Conservation (phyloP, 495 filamentous ascomycete genomes). For the Daldinia bambusicola region DNA sequence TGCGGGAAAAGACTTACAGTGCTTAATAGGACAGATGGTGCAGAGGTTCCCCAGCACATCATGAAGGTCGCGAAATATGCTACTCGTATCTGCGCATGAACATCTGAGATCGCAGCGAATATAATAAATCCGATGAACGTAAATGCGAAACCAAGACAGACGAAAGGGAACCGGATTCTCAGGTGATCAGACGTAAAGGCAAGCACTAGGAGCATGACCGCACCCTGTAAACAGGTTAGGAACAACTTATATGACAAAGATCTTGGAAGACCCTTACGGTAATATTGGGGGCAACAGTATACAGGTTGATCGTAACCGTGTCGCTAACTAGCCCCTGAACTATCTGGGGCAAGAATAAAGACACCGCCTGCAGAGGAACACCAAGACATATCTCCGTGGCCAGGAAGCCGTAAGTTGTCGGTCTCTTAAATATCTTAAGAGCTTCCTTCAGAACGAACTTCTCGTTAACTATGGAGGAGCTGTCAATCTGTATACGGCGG, state of each 20-base stretch:
- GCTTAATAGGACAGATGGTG: conserved; percentile 64
- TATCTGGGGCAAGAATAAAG: conserved; percentile 80
- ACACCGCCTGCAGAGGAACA: conserved; percentile 76
- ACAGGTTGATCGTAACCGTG: conserved; percentile 77
- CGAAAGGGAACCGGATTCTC: conserved; percentile 76
- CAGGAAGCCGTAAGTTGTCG: conserved; percentile 70
- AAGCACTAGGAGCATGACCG: conserved; percentile 73
- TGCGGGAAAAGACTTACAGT: conserved; percentile 49
- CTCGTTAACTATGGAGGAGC: conserved; percentile 76
- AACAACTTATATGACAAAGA: conserved; percentile 32
- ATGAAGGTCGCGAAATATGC: conserved; percentile 84
- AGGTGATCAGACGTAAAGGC: conserved; percentile 73
- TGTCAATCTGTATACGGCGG: conserved; percentile 78
- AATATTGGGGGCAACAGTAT: conserved; percentile 78
- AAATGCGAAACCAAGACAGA: conserved; percentile 76
- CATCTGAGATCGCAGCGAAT: conserved; percentile 72
- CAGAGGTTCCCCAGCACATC: conserved; percentile 80
- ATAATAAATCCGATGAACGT: conserved; percentile 82
- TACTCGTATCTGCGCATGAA: conserved; percentile 65
- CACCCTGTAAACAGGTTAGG: conserved; percentile 59
- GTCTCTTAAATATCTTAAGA: conserved; percentile 70
- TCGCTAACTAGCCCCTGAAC: conserved; percentile 69
- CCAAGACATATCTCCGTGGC: conserved; percentile 79
- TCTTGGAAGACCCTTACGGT: conserved; percentile 43
- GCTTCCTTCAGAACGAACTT: conserved; percentile 73